These are phyloP conservation scores for Ambrosia hybrid DNA, from an alignment of 140 eudicot genomes.

Conservation along the genomic window DNA sequence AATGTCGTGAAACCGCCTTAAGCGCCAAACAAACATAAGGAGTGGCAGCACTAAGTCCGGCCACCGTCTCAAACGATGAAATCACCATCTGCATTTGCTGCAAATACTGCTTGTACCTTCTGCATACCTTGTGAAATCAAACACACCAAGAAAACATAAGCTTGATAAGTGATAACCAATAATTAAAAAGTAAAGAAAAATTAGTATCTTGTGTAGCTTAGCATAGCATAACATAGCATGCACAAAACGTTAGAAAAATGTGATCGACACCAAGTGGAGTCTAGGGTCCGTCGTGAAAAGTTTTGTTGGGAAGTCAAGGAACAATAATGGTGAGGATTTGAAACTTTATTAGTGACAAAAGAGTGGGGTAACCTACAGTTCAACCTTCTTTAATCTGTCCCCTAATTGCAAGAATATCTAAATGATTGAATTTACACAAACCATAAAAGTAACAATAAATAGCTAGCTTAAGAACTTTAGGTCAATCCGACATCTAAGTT, in stretches of 20 bases:
- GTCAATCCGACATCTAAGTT: not conserved
- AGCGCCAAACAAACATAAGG: conserved; percentile 72
- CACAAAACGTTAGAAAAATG: conserved; percentile 16
- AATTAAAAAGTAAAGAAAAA: not conserved
- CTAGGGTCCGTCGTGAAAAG: conserved; percentile 20
- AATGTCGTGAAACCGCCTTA: conserved; percentile 62
- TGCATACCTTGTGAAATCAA: conserved; percentile 52
- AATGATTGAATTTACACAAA: not conserved
- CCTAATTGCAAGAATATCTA: conserved; percentile 22
- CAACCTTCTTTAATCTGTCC: conserved; percentile 31
- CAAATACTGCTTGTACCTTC: conserved; percentile 70
- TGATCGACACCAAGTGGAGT: conserved; percentile 27
- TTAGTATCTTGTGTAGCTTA: not conserved
- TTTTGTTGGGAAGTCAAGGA: conserved; percentile 30
- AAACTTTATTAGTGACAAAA: conserved; percentile 28
- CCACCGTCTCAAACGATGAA: conserved; percentile 77
- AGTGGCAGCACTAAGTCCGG: conserved; percentile 71
- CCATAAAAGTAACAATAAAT: not conserved
- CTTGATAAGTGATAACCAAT: not conserved
- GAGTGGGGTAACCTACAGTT: conserved; percentile 37
- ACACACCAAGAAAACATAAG: not conserved
- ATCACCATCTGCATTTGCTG: conserved; percentile 91
- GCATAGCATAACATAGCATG: not conserved
- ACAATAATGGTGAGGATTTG: conserved; percentile 27
- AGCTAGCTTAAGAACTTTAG: not conserved